Conservation (phyloP, 192 early-diverging fungal genomes). For the Lobulomyces angularis region DNA sequence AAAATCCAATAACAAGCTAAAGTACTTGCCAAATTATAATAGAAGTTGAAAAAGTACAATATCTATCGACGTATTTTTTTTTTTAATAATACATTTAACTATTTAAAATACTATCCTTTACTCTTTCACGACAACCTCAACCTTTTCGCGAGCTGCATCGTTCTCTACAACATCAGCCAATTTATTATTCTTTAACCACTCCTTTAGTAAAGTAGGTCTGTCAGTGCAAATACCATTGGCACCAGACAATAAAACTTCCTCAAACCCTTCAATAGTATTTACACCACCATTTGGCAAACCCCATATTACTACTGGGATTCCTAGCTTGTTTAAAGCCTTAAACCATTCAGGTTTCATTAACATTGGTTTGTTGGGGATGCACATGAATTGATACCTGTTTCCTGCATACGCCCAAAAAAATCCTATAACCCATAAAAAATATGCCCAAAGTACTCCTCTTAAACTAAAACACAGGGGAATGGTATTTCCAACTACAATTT, state of each 20-base stretch:
- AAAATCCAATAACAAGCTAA: too few species aligned
- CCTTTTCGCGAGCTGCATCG: too few species aligned
- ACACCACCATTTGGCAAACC: slow-evolving; percentile 28
- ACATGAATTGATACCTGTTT: slow-evolving; percentile 25
- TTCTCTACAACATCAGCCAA: slow-evolving; percentile 7
- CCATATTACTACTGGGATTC: slow-evolving; percentile 30
- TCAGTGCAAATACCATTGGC: slow-evolving; percentile 37
- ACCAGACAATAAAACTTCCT: slow-evolving; percentile 13
- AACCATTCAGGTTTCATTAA: slow-evolving; percentile 13
- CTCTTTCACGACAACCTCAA: too few species aligned
- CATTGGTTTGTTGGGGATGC: slow-evolving; percentile 21
- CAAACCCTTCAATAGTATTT: slow-evolving; percentile 24
- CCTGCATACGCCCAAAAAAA: slow-evolving; percentile 17
- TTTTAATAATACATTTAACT: too few species aligned
- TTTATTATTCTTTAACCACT: slow-evolving; percentile 22
- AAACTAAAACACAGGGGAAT: slow-evolving; percentile 32
- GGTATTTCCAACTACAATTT: slow-evolving; percentile 7
- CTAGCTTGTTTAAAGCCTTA: slow-evolving; percentile 18
- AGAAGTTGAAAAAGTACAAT: too few species aligned
- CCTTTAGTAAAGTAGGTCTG: slow-evolving; percentile 17
- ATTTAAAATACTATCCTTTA: too few species aligned
- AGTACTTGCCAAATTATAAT: too few species aligned
- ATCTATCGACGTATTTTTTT: too few species aligned
- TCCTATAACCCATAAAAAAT: slow-evolving; percentile 16
- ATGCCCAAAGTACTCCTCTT: slow-evolving; percentile 5